Evolutionary conservation across 805 yeast genomes (phyloP).

Genomic region (Tetrapisispora namnaoensis): DNA sequence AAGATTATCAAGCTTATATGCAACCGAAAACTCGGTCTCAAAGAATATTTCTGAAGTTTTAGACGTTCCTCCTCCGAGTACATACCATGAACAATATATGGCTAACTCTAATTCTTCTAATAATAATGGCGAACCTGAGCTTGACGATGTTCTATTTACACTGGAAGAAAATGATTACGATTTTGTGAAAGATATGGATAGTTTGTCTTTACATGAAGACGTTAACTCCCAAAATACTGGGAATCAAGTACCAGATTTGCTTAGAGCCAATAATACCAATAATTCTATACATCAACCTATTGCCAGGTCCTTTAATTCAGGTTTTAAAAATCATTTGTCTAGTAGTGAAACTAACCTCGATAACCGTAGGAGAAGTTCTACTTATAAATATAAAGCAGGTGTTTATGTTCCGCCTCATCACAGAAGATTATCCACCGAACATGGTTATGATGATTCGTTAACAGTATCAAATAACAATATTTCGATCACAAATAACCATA

Average conservation of each 20-base stretch:
- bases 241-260: slow-evolving; percentile 21
- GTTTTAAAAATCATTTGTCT: neutral
- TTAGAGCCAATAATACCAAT: slow-evolving; percentile 11
- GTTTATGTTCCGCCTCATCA: slow-evolving; percentile 47
- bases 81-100: slow-evolving; percentile 17
- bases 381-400: slow-evolving; percentile 17
- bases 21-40: slow-evolving; percentile 11
- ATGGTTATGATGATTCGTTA: slow-evolving; percentile 17
- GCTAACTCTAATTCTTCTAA: slow-evolving; percentile 1
- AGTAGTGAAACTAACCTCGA: neutral
- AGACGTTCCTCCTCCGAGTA: slow-evolving; percentile 5
- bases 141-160: slow-evolving; percentile 27
- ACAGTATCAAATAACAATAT: slow-evolving; percentile 17
- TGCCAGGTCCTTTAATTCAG: neutral
- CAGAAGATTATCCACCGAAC: slow-evolving; percentile 27
- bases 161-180: slow-evolving; percentile 29
- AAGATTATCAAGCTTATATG: slow-evolving; percentile 6
- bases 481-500: slow-evolving; percentile 10
- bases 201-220: slow-evolving; percentile 13
- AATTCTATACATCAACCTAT: neutral
- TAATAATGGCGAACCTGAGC: slow-evolving; percentile 17
- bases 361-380: slow-evolving; percentile 6
- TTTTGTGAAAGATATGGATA: slow-evolving; percentile 21
- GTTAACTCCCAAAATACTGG: slow-evolving; percentile 8
- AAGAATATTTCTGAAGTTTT: slow-evolving; percentile 21